Base-by-base conservation (phyloP, 148 eudicot genomes). In the Vaccinium darrowii region DNA sequence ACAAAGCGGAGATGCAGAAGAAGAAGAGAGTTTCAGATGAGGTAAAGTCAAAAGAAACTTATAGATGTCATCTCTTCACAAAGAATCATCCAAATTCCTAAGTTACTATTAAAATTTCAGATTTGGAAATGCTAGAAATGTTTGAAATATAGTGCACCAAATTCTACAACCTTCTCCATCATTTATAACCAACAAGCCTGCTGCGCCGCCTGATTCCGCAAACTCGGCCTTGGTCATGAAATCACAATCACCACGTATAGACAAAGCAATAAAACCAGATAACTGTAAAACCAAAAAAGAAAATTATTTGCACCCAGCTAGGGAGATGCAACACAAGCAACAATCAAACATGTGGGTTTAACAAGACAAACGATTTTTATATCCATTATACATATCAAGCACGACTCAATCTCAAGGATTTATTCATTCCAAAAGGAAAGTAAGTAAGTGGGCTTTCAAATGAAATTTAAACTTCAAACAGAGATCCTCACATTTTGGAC, bases 131-230 rank as follows among this genome's bases (percentile, higher is more conserved):
- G 27, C 18, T 36, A 69, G n/a, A 50, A 54, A 75, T 27, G 51
- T 18, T 30, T 69, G 3, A 27, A 69, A 47, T 12, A 49, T 76
- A 12, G 39, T 27, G 76, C 85, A 72, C 78, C 63, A 78, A 8
- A 60, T 63, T 60, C 82, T 79, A 88, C 80, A 86, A 95, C 98
- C 98, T 92, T 92, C 95, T 67, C 79, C 69, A 50, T 84, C 86
- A 88, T 91, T 92, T 78, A 91, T 88, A 83, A 95, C 84, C 78
- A 95, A 87, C 89, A 95, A 84, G 73, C 92, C 92, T 69, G 92
- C 83, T 82, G 97, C 98, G 80, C 98, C 94, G 51, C 90, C 93
- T 57, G 92, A 89, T 90, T 93, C 86, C 6, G 92, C 95, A 84
- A 90, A 86, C 86, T 90, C 83, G 69, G 94, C 95, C 88, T 92